phyloP scores from a whole-genome alignment of 352 stramenopile genomes.

The Achlya hypogyna region DNA sequence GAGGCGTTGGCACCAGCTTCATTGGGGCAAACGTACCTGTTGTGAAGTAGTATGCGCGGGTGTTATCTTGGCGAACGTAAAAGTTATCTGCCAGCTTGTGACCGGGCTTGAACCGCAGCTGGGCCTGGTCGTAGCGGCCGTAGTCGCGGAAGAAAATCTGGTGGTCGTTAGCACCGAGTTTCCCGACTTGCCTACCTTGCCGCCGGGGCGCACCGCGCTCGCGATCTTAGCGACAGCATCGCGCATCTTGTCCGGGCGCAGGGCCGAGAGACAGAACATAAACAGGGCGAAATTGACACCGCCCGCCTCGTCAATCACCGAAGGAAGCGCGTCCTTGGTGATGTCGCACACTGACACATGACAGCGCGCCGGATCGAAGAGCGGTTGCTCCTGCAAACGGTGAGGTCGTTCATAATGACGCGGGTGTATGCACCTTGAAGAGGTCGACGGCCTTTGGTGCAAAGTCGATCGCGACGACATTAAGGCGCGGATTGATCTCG shows the following conservation, averaged over 20 bases:
- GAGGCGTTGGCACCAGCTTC: not conserved
- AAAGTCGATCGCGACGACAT: slow-evolving; percentile 91
- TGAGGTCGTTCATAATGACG: not conserved
- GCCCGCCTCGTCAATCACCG: slow-evolving; percentile 38
- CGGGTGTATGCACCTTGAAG: slow-evolving; percentile 61
- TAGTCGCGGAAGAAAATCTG: slow-evolving; percentile 91
- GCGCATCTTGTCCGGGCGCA: slow-evolving; percentile 84
- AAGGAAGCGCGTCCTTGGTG: slow-evolving; percentile 61
- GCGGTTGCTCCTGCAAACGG: slow-evolving; percentile 68
- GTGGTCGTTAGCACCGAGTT: too few relatives aligned
- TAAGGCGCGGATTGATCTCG: slow-evolving; percentile 80
- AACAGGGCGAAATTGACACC: slow-evolving; percentile 78
- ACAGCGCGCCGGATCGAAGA: slow-evolving; percentile 68
- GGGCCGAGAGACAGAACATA: slow-evolving; percentile 86
- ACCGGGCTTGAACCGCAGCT: slow-evolving; percentile 85
- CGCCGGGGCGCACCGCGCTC: slow-evolving; percentile 58
- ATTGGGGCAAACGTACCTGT: slow-evolving; percentile 22
- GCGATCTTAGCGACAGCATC: slow-evolving; percentile 81
- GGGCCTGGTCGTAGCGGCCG: slow-evolving; percentile 91
- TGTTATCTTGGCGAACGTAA: slow-evolving; percentile 93
- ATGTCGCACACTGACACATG: slow-evolving; percentile 75
- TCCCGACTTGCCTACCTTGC: slow-evolving; percentile 41
- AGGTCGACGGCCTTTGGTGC: slow-evolving; percentile 85
- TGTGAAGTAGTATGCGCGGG: slow-evolving; percentile 93
- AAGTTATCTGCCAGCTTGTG: slow-evolving; percentile 91